phyloP scores from a whole-genome alignment of 192 early-diverging fungal genomes.

The Gonapodya sp. region DNA sequence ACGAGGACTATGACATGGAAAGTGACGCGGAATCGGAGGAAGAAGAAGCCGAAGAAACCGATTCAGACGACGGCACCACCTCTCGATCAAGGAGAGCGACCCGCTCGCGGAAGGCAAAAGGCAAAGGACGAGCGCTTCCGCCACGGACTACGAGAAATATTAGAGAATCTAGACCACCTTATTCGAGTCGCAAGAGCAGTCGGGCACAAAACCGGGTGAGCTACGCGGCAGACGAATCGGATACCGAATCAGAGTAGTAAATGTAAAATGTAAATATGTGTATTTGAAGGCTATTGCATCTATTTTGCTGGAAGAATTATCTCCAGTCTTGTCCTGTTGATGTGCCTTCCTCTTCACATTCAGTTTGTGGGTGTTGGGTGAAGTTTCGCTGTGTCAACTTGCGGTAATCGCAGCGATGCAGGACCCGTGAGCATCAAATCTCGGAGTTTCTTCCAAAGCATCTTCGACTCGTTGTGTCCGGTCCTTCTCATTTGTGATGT shows the following conservation, averaged over 20 bases:
- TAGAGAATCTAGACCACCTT: not conserved
- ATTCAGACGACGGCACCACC: no score
- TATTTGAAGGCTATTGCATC: not conserved
- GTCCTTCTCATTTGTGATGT: no score
- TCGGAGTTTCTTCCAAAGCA: no score
- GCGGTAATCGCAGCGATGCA: no score
- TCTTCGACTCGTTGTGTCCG: no score
- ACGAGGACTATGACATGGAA: not conserved
- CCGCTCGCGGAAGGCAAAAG: not conserved
- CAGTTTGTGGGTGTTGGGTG: no score
- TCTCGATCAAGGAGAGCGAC: not conserved
- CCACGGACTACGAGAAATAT: not conserved
- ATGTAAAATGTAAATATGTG: not conserved
- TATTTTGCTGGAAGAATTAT: no score
- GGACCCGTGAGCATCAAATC: no score
- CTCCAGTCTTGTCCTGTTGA: no score
- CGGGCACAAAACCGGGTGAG: not conserved
- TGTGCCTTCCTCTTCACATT: no score
- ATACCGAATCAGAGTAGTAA: not conserved
- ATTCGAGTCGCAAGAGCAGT: not conserved
- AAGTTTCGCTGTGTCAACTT: no score
- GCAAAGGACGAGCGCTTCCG: not conserved
- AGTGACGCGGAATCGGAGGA: not conserved
- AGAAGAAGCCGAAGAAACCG: not conserved
- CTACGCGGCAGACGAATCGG: not conserved